These are phyloP conservation scores for Colletotrichum sp. DNA, from an alignment of 2,329 filamentous ascomycete species.

Conservation along the genomic window DNA sequence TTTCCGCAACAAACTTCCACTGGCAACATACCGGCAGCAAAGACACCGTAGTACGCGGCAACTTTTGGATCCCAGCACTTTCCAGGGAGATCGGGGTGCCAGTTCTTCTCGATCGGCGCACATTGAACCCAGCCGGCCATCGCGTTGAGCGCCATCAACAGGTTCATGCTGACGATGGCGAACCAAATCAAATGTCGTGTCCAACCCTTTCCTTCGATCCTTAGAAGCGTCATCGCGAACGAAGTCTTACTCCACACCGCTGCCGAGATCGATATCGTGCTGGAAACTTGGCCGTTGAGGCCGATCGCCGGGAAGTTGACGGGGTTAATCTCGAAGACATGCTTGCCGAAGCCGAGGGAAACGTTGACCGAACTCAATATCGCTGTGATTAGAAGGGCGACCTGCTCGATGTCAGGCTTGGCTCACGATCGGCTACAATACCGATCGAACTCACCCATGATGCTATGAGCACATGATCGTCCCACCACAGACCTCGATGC, in stretches of 20 bases:
- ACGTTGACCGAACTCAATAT: not conserved
- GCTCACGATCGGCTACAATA: not conserved
- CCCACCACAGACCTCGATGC: conserved; percentile 30
- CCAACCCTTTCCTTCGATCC: conserved; percentile 31
- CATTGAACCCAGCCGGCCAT: conserved; percentile 25
- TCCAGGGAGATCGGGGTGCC: not conserved
- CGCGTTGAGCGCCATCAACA: conserved; percentile 24
- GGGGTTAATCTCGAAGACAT: conserved; percentile 13
- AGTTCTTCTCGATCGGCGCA: conserved; percentile 6
- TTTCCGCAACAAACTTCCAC: fast-evolving
- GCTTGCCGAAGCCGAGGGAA: conserved; percentile 22
- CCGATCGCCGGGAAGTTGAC: conserved; percentile 6
- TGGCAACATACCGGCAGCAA: conserved; percentile 2
- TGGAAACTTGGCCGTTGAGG: conserved; percentile 30
- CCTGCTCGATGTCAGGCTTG: not conserved
- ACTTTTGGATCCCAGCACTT: conserved; percentile 19
- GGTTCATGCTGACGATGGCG: conserved; percentile 36
- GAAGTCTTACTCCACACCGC: conserved; percentile 42
- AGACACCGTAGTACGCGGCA: conserved; percentile 15
- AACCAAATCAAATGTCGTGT: conserved; percentile 32
- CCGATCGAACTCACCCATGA: conserved; percentile 25
- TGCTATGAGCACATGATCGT: conserved; percentile 28
- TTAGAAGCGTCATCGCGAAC: conserved; percentile 40
- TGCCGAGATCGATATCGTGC: conserved; percentile 35
- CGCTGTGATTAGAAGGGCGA: not conserved